Base-by-base conservation (phyloP, 371 early-diverging fungal species). In the Mucor racemosus region DNA sequence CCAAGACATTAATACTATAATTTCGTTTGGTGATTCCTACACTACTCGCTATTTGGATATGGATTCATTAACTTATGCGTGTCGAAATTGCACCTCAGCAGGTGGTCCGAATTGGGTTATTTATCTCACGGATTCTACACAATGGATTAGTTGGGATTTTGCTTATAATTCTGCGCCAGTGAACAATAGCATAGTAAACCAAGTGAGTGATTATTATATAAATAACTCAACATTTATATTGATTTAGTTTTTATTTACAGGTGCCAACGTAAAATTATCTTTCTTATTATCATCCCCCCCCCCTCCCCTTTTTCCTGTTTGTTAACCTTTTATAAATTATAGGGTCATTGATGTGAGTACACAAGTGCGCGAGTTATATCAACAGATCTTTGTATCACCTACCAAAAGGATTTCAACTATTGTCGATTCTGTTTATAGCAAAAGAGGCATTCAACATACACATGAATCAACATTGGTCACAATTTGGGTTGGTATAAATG, bases 401-500 rank as follows among this genome's bases (percentile, higher is more conserved):
- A 66, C 42, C 1, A 31, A 62, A 1, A 46, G 50, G 11, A 66
- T 63, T 0, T 15, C 58, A 42, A 17, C 15, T 11, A 66, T 66
- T 26, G 39, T 71, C 19, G 44, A 35, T 38, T 50, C 62, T 7
- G 21, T 34, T 11, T 66, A 66, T 46, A 13, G 7, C 26, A 48
- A 56, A 15, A 58, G 65, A 31, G 44, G 41, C 48, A 39, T 26
- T 14, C 33, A 36, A 17, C 66, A 67, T 5, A 71, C 66, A 5
- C 21, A 54, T 19, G 9, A 66, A n/a, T 63, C 67, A 5, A 76
- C 77, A 1, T 54, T 80, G 7, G 69, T 62, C 31, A 71, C 70
- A 4, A 57, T 80, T 33, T 80, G 77, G 77, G 74, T 80, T 5
- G 80, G 80, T 7, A 80, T 80, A 34, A 80, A 80, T 58, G 80